A percentile compares a stretch with the other conserved stretches of the same genome.
phyloP scores from a whole-genome alignment of 495 filamentous ascomycete genomes.

The Penicillium chermesinum region DNA sequence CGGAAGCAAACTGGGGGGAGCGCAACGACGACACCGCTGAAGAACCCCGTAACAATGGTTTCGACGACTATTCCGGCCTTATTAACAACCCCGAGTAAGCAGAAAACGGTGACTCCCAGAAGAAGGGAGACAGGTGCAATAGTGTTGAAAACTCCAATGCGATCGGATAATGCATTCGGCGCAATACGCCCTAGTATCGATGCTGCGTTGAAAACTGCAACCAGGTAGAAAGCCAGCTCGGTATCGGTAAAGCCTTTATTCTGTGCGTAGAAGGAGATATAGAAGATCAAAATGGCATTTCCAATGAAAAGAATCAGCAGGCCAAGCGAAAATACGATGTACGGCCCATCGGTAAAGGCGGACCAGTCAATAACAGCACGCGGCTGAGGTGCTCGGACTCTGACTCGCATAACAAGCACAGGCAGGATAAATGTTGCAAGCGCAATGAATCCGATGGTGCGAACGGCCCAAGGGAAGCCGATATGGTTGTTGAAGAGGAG shows the following conservation, averaged over 20 bases:
- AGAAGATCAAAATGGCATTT: slow-evolving; percentile 1
- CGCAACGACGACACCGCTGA: slow-evolving; percentile 32
- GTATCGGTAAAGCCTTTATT: background rate
- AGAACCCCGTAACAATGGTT: slow-evolving; percentile 52
- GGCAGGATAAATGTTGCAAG: background rate
- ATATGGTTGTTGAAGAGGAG: background rate
- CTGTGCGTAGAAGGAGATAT: background rate
- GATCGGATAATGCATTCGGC: slow-evolving; percentile 3
- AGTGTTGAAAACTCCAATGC: slow-evolving; percentile 38
- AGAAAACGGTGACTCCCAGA: background rate
- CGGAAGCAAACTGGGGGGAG: slow-evolving; percentile 17
- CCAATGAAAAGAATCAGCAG: background rate
- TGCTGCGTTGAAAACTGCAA: background rate
- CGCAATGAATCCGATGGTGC: background rate
- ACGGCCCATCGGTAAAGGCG: slow-evolving; percentile 1
- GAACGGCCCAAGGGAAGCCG: background rate
- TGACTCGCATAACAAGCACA: background rate
- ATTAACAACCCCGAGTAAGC: too few relatives aligned
- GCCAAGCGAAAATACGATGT: background rate
- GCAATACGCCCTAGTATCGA: background rate
- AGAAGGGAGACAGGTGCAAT: background rate
- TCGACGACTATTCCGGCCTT: slow-evolving; percentile 31
- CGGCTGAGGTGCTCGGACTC: background rate
- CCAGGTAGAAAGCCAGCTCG: background rate
- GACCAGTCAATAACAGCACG: background rate